Evolutionary conservation across 2,329 filamentous ascomycete species (phyloP).

Genomic region (Penicillium capsulatum): DNA sequence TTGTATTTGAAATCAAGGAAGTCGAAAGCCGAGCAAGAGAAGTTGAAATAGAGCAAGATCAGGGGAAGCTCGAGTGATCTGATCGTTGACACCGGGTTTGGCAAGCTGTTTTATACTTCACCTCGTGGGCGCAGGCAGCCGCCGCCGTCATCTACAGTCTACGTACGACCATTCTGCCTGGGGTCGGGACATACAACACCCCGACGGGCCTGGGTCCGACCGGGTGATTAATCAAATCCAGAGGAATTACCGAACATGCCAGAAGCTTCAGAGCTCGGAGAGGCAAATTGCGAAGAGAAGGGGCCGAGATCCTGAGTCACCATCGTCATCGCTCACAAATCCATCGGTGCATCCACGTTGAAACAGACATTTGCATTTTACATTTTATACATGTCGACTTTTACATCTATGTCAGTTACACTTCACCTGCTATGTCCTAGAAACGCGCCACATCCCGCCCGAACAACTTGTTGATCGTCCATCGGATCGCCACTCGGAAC

Average conservation of each 20-base stretch:
- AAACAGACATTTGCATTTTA: too few species aligned
- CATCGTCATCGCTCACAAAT: too few species aligned
- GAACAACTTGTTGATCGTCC: slow-evolving; percentile 42
- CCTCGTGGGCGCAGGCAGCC: slow-evolving; percentile 3
- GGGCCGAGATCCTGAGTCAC: too few species aligned
- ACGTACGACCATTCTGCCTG: slow-evolving; percentile 18
- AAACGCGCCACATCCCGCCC: slow-evolving; percentile 45
- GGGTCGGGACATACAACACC: slow-evolving; percentile 4
- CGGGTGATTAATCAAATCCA: background rate
- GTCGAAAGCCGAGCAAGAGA: slow-evolving; percentile 1
- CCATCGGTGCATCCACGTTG: too few species aligned
- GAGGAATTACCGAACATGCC: slow-evolving; percentile 1
- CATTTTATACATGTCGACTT: too few species aligned
- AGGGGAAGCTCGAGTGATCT: slow-evolving; percentile 6
- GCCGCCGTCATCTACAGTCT: slow-evolving; percentile 5
- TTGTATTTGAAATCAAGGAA: background rate
- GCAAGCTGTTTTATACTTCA: slow-evolving; percentile 11
- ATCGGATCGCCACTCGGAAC: slow-evolving; percentile 39
- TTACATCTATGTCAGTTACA: too few species aligned
- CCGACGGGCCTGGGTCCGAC: background rate
- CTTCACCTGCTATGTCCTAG: too few species aligned
- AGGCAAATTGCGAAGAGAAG: slow-evolving; percentile 3
- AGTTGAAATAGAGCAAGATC: background rate
- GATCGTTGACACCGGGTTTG: slow-evolving; percentile 1
- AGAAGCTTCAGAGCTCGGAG: slow-evolving; percentile 4